A percentile compares a stretch with the other conserved stretches of the same genome.
These are phyloP conservation scores for Basidiobolus meristosporus DNA, from an alignment of 371 early-diverging fungal genomes.

Conservation along the genomic window DNA sequence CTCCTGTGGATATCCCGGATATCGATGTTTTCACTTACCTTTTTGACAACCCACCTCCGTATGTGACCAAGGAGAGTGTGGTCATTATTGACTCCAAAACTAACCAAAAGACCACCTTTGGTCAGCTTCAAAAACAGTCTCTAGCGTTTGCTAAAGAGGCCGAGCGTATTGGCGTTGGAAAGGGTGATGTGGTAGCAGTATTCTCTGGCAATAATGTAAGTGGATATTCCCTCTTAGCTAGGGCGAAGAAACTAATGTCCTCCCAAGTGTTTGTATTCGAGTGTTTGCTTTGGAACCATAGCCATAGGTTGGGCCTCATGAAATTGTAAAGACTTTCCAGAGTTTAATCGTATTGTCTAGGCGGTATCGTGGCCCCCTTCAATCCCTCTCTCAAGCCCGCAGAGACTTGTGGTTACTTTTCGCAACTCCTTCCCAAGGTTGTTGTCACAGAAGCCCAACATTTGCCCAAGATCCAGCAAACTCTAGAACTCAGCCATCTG, in stretches of 20 bases:
- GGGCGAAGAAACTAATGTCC: constrained; percentile 2
- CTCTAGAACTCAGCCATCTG: constrained; percentile 2
- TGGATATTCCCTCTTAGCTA: constrained; percentile 7
- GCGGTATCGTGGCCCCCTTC: too few relatives aligned
- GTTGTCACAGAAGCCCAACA: constrained; percentile 23
- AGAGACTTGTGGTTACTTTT: too few relatives aligned
- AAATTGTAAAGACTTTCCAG: constrained; percentile 8
- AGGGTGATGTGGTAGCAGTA: constrained; percentile 44
- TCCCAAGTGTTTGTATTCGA: constrained; percentile 14
- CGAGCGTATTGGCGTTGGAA: constrained; percentile 1
- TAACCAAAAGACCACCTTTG: too few relatives aligned
- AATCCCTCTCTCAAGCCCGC: too few relatives aligned
- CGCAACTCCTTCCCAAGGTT: constrained; percentile 4
- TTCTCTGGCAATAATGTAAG: constrained; percentile 47
- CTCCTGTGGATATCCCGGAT: too few relatives aligned
- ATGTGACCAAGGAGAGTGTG: too few relatives aligned
- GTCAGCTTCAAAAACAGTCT: too few relatives aligned
- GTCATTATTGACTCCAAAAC: too few relatives aligned
- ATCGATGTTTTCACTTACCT: too few relatives aligned
- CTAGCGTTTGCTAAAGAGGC: too few relatives aligned
- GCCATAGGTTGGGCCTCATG: constrained; percentile 35
- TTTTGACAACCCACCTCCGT: too few relatives aligned
- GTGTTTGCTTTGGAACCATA: constrained; percentile 21
- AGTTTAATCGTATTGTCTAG: not conserved
- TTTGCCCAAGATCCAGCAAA: constrained; percentile 21